phyloP scores from a whole-genome alignment of 805 yeast genomes.

The Sugiyamaella lignohabitans region DNA sequence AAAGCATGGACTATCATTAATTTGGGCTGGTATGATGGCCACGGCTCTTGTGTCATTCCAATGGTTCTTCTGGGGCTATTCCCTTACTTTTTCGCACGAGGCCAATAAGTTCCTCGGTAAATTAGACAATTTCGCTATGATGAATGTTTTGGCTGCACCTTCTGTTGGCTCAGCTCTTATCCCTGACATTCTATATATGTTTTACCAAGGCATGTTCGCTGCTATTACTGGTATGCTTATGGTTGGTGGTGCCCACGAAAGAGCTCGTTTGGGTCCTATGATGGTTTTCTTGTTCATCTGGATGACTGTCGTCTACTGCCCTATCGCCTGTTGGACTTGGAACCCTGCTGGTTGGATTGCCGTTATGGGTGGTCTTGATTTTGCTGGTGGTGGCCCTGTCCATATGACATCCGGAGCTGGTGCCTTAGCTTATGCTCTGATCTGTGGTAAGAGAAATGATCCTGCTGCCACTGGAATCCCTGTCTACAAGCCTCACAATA shows the following conservation, averaged over 20 bases:
- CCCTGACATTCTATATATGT: constrained; percentile 87
- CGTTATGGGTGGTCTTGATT: constrained; percentile 77
- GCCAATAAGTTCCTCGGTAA: constrained; percentile 76
- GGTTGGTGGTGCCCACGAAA: constrained; percentile 97
- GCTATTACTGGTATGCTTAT: constrained; percentile 85
- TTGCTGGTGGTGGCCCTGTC: constrained; percentile 99
- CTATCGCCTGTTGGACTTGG: constrained; percentile 98
- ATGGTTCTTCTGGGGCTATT: constrained; percentile 99
- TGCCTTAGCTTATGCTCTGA: constrained; percentile 87
- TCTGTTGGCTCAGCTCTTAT: constrained; percentile 48
- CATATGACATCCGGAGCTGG: constrained; percentile 92
- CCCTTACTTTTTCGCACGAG: constrained; percentile 72
- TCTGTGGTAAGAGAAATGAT: constrained; percentile 78
- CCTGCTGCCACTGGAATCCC: constrained; percentile 65
- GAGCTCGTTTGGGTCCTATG: constrained; percentile 97
- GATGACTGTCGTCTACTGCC: constrained; percentile 94
- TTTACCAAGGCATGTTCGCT: constrained; percentile 97
- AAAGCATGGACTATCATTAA: constrained; percentile 86
- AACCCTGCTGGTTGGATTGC: constrained; percentile 87
- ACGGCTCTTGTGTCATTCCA: constrained; percentile 79
- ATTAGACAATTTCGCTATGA: constrained; percentile 71
- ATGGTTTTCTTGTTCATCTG: constrained; percentile 89
- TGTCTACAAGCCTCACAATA: constrained; percentile 90
- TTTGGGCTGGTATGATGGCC: constrained; percentile 94
- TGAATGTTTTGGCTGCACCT: constrained; percentile 74